Base-by-base conservation (phyloP, 164 flowering plant genomes). In the Magnolia sinica region DNA sequence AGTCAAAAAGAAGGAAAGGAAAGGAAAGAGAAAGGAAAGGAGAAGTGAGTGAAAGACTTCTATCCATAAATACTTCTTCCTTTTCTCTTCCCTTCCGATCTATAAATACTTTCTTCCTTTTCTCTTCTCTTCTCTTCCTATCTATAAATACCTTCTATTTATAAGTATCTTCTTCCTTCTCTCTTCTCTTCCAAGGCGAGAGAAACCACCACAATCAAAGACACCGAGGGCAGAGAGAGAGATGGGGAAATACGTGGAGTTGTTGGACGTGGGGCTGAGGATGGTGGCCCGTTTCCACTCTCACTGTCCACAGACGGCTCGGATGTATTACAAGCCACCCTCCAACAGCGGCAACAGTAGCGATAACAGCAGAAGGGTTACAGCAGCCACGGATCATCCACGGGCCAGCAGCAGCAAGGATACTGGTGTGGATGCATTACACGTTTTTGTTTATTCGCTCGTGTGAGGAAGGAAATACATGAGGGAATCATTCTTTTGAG, bases 281-380 rank as follows among this genome's bases (percentile, higher is more conserved):
- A 71, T 71, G 7, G 59, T 29, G 11, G 73, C 73, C 20, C 73
- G 73, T 9, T 71, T 71, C 23, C 73, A 71, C 23, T 71, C 73
- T 22, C 61, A 71, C 58, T 71, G 73, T 11, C 73, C 73, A 13
- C 73, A 71, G 59, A 71, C 73, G 59, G 73, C 73, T 22, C 55
- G 73, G 13, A 4, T 71, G 73, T 71, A 71, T 51, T 71, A 71
- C 59, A 71, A 71, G 59, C 73, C 73, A 19, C 73, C 73, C 7
- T n/a, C 58, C 19, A 49, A 59, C 13, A 19, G 22, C 11, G 16
- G 50, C 72, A 11, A 6, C 72, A 22, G 72, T 3, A 49, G n/a
- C 31, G 16, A 3, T 24, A 64, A 2, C 0, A 3, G 63, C 18
- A 58, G 19, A 0, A 19, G 63, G 63, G 37, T 31, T 31, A n/a